Evolutionary conservation across 2,329 filamentous ascomycete species (phyloP).

Genomic region (Sporothrix pallida): DNA sequence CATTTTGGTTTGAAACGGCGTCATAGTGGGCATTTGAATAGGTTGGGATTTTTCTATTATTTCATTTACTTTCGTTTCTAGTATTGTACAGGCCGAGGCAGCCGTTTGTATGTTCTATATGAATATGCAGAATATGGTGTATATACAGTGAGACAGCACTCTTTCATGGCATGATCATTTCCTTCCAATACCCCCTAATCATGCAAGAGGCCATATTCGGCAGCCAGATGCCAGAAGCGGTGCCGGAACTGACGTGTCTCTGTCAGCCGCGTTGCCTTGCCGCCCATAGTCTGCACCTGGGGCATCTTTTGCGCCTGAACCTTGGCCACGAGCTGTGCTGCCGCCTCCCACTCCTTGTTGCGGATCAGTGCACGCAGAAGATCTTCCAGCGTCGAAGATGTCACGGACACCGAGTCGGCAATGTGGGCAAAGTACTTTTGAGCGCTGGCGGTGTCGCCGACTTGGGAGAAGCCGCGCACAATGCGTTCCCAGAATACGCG

Average conservation of each 20-base stretch:
- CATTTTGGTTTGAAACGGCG: background rate
- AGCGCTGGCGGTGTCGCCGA: slow-evolving; percentile 57
- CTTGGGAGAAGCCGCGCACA: slow-evolving; percentile 68
- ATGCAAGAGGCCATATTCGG: slow-evolving; percentile 48
- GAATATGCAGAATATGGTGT: background rate
- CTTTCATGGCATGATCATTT: background rate
- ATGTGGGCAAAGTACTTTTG: slow-evolving; percentile 57
- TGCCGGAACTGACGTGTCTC: slow-evolving; percentile 53
- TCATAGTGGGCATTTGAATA: background rate
- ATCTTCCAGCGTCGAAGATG: slow-evolving; percentile 52
- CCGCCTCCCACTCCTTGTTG: slow-evolving; percentile 38
- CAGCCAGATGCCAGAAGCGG: slow-evolving; percentile 57
- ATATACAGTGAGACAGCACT: background rate
- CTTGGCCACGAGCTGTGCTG: slow-evolving; percentile 40
- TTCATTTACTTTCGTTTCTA: background rate
- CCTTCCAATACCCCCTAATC: background rate
- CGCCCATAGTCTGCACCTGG: slow-evolving; percentile 35
- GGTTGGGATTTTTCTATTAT: slow-evolving; percentile 1
- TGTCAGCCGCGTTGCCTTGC: slow-evolving; percentile 33
- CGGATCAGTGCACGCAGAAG: slow-evolving; percentile 47
- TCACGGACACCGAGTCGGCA: slow-evolving; percentile 48
- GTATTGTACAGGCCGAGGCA: background rate
- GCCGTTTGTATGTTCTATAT: background rate
- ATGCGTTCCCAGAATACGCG: slow-evolving; percentile 72
- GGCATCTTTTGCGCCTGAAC: slow-evolving; percentile 40